phyloP scores from a whole-genome alignment of 1,284 basidiomycete genomes.

The Mrakiaceae sp. region DNA sequence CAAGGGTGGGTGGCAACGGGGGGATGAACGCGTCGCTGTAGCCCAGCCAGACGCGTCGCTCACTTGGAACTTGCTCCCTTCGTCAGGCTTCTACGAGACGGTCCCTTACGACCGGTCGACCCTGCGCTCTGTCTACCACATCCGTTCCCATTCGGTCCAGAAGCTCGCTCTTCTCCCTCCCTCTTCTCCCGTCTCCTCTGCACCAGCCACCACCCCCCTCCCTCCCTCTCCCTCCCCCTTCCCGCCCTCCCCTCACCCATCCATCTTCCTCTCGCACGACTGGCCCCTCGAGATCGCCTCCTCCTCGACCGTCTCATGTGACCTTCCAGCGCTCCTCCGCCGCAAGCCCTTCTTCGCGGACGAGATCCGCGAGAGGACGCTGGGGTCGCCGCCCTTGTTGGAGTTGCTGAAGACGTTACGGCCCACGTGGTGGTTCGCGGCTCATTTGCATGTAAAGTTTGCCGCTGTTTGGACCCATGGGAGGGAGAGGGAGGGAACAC shows the following conservation, averaged over 20 bases:
- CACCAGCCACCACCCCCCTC: constrained; percentile 1
- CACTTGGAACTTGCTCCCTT: not conserved
- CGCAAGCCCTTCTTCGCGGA: constrained; percentile 71
- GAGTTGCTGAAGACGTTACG: constrained; percentile 60
- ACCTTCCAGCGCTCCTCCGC: constrained; percentile 53
- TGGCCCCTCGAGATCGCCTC: constrained; percentile 85
- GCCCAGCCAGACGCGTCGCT: not conserved
- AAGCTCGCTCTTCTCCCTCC: constrained; percentile 39
- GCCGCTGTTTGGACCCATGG: constrained; percentile 52
- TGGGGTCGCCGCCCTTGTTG: constrained; percentile 85
- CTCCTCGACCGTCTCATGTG: constrained; percentile 72
- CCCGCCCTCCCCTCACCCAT: constrained; percentile 19
- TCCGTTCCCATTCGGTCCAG: constrained; percentile 71
- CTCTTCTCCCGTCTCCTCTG: not conserved
- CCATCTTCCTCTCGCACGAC: constrained; percentile 87
- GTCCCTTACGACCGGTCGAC: constrained; percentile 50
- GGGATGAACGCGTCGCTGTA: too few relatives aligned
- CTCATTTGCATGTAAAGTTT: constrained; percentile 82
- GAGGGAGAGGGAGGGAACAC: constrained; percentile 8
- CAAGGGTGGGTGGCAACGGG: constrained; percentile 45
- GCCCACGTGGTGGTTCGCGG: constrained; percentile 90
- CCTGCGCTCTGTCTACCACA: constrained; percentile 82
- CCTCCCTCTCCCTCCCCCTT: constrained; percentile 10
- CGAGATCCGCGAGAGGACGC: constrained; percentile 57
- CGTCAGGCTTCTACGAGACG: constrained; percentile 41